Base-by-base conservation (phyloP, 2,329 filamentous ascomycete species). In the Hymenoscyphus repandus region DNA sequence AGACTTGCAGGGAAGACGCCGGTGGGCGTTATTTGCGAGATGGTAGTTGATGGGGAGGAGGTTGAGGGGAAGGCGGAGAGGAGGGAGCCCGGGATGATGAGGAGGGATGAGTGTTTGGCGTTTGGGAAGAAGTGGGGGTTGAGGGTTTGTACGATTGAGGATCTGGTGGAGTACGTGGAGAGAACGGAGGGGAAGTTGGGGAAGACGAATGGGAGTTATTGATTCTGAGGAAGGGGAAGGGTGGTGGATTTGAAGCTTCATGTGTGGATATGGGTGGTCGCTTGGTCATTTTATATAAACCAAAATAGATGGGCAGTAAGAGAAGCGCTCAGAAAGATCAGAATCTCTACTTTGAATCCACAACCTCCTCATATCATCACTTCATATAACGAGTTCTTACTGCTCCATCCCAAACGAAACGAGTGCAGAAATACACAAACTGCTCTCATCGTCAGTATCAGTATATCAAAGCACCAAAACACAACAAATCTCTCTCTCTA, bases 61-160 rank as follows among this genome's bases (percentile, higher is more conserved):
- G 78, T 90, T 2, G 72, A 75, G 11, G 90, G 90, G 0, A 76
- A 77, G 63, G 78, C 89, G 1, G 73, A 87, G 63, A 74, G 83
- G 59, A 68, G 69, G 10, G 83, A 79, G 17, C 80, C 84, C n/a
- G 89, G 86, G 22, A 99, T 99, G 93, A 85, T 97, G 83, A 75
- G 90, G 60, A 82, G 90, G 57, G 90, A 96, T 72, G 88, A 82
- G 34, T 96, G 91, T 72, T 74, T 99, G 65, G 79, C 76, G 45
- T 99, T 99, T 77, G 93, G 90, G 27, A 82, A 83, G 70, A 83
- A 78, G 70, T 97, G 87, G 83, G 90, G 90, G 4, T 74, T 99
- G 61, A 93, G 87, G 74, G 90, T 95, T 52, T 95, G 91, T 72
- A 97, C 93, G 30, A 97, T 99, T 71, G 90, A 92, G 67, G 90